A percentile compares a stretch with the other conserved stretches of the same genome.
Conservation (phyloP, 73 alveolate species). For the Breviolum minutum region DNA sequence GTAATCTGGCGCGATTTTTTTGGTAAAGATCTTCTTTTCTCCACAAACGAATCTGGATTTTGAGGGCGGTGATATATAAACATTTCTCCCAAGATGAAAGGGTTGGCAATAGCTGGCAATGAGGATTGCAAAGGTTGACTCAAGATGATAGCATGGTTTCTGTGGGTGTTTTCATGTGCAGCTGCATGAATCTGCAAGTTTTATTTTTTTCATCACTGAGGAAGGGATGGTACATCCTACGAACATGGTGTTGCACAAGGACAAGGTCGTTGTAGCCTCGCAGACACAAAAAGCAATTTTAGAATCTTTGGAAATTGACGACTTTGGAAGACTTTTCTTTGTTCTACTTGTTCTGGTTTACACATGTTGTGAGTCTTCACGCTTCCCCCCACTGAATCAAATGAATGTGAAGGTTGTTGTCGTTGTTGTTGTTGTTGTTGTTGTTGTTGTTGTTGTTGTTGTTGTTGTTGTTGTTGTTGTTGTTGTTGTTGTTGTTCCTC, state of each 20-base stretch:
- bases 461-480: too few species aligned
- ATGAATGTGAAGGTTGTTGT: background rate
- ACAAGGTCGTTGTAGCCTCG: slow-evolving; percentile 66
- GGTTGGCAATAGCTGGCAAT: too few species aligned
- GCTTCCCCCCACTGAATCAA: too few species aligned
- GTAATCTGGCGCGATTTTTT: too few species aligned
- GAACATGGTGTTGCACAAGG: slow-evolving; percentile 59
- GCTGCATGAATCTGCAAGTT: background rate
- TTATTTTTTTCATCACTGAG: background rate
- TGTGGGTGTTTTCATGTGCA: background rate
- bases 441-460: too few species aligned
- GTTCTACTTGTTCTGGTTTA: too few species aligned
- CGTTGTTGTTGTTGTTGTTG: too few species aligned
- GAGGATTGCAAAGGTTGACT: too few species aligned
- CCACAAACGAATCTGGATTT: background rate
- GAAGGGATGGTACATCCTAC: slow-evolving; percentile 82
- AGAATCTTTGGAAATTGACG: background rate
- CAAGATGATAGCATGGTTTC: background rate
- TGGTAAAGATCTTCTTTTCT: background rate
- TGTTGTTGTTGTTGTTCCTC: too few species aligned
- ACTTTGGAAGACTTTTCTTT: too few species aligned
- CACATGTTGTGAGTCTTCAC: too few species aligned
- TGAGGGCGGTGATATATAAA: background rate
- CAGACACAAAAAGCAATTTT: slow-evolving; percentile 53
- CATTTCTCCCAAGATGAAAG: background rate